These are phyloP conservation scores for Hygrophorus russula DNA, from an alignment of 768 basidiomycete genomes.

Conservation along the genomic window DNA sequence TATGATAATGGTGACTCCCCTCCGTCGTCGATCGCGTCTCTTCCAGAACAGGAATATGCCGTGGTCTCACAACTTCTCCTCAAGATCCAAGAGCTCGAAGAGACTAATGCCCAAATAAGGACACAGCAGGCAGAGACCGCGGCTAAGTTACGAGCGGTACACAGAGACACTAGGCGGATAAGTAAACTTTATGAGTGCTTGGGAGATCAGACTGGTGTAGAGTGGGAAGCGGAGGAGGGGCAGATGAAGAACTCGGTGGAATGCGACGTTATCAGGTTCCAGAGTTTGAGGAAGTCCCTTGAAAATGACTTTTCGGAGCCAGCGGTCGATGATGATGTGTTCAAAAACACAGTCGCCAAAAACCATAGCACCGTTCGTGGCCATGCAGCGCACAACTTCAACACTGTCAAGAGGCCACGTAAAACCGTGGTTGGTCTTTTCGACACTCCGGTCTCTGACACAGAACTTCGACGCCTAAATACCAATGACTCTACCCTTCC, in stretches of 20 bases:
- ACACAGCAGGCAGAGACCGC: slow-evolving; percentile 54
- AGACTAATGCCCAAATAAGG: slow-evolving; percentile 56
- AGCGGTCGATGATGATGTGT: slow-evolving; percentile 1
- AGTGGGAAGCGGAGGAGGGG: slow-evolving; percentile 26
- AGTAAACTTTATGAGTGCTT: slow-evolving; percentile 60
- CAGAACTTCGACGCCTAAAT: background rate
- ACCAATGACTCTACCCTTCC: background rate
- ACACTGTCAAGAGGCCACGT: slow-evolving; percentile 17
- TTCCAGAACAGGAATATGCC: slow-evolving; percentile 33
- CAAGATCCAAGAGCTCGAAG: slow-evolving; percentile 72
- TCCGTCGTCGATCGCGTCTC: slow-evolving; percentile 14
- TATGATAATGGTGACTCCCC: background rate
- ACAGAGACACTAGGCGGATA: slow-evolving; percentile 63
- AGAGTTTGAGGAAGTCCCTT: slow-evolving; percentile 33
- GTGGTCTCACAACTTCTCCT: slow-evolving; percentile 60
- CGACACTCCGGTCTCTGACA: slow-evolving; percentile 19
- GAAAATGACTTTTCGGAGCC: slow-evolving; percentile 19
- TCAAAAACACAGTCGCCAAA: background rate
- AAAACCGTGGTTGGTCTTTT: slow-evolving; percentile 59
- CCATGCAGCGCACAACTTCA: background rate
- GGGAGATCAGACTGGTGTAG: slow-evolving; percentile 38
- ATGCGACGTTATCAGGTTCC: slow-evolving; percentile 32
- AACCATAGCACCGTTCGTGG: slow-evolving; percentile 2
- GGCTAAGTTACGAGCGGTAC: slow-evolving; percentile 52
- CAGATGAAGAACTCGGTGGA: slow-evolving; percentile 14